Percentiles rank a stretch among this genome's conserved stretches.
phyloP scores from a whole-genome alignment of 2,329 filamentous ascomycete genomes.

The Aspergillus ochraceoroseus region DNA sequence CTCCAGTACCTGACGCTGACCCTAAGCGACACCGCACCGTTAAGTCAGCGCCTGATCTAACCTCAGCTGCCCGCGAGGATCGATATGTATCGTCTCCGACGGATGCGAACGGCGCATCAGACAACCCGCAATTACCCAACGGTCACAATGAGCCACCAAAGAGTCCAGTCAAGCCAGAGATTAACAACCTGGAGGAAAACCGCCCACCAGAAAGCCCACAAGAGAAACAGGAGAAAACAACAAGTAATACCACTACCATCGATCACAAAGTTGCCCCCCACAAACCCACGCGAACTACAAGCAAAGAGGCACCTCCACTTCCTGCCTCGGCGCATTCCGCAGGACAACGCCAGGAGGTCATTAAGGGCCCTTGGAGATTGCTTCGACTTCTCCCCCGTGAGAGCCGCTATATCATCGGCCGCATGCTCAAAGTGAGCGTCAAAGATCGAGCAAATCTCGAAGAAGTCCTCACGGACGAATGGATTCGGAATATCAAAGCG shows the following conservation, averaged over 20 bases:
- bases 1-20: conserved; percentile 42
- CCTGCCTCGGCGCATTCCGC: conserved; percentile 26
- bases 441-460: conserved; percentile 75
- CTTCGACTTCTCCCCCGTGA: conserved; percentile 82
- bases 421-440: conserved; percentile 88
- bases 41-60: conserved; percentile 37
- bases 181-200: conserved; percentile 27
- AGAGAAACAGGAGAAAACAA: conserved; percentile 27
- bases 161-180: conserved; percentile 19
- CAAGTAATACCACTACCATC: conserved; percentile 19
- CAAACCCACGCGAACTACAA: conserved; percentile 34
- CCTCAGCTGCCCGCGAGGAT: conserved; percentile 25
- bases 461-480: conserved; percentile 81
- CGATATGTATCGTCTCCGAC: conserved; percentile 21
- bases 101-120: conserved; percentile 14
- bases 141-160: conserved; percentile 21
- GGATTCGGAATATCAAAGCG: conserved; percentile 79
- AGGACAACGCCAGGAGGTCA: conserved; percentile 59
- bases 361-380: conserved; percentile 88
- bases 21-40: conserved; percentile 32
- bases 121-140: conserved; percentile 12
- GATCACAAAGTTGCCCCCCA: conserved; percentile 18
- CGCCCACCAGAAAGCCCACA: conserved; percentile 24
- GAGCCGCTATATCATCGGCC: conserved; percentile 79
- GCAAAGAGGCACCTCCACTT: conserved; percentile 39